These are phyloP conservation scores for Candida glucosophila DNA, from an alignment of 1,139 yeast species.

Conservation along the genomic window DNA sequence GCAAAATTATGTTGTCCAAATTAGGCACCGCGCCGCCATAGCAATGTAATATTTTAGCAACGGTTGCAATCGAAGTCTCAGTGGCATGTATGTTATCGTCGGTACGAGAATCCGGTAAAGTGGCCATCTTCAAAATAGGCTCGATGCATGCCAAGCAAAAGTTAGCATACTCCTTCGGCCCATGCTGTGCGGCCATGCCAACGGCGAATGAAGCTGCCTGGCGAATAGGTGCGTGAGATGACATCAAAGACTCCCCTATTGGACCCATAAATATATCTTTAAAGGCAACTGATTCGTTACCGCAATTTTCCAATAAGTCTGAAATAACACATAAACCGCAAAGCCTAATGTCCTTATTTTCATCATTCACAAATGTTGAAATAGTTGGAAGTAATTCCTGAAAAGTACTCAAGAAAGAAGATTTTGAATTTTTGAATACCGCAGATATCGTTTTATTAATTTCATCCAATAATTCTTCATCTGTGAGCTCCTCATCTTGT, in stretches of 20 bases:
- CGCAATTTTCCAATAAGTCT: slow-evolving; percentile 74
- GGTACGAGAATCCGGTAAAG: slow-evolving; percentile 76
- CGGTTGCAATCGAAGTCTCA: slow-evolving; percentile 75
- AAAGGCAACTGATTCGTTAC: slow-evolving; percentile 55
- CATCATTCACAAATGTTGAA: slow-evolving; percentile 51
- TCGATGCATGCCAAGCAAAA: slow-evolving; percentile 63
- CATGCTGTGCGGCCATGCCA: slow-evolving; percentile 80
- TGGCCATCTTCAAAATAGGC: slow-evolving; percentile 64
- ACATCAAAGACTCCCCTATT: slow-evolving; percentile 56
- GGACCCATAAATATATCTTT: slow-evolving; percentile 57
- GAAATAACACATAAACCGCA: slow-evolving; percentile 78
- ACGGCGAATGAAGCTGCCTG: slow-evolving; percentile 83
- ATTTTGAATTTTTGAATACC: slow-evolving; percentile 56
- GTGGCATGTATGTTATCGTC: slow-evolving; percentile 84
- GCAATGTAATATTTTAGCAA: slow-evolving; percentile 67
- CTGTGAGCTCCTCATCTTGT: slow-evolving; percentile 81
- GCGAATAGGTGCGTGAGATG: slow-evolving; percentile 66
- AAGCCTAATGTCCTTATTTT: slow-evolving; percentile 56
- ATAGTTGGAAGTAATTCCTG: slow-evolving; percentile 49
- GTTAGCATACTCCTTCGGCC: slow-evolving; percentile 57
- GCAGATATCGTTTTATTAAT: slow-evolving; percentile 71
- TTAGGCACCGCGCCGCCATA: slow-evolving; percentile 54
- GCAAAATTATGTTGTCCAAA: slow-evolving; percentile 52
- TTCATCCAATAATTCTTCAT: slow-evolving; percentile 82
- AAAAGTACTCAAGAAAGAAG: slow-evolving; percentile 57